Conservation (phyloP, 2,329 filamentous ascomycete species). For the Zasmidium angulare region DNA sequence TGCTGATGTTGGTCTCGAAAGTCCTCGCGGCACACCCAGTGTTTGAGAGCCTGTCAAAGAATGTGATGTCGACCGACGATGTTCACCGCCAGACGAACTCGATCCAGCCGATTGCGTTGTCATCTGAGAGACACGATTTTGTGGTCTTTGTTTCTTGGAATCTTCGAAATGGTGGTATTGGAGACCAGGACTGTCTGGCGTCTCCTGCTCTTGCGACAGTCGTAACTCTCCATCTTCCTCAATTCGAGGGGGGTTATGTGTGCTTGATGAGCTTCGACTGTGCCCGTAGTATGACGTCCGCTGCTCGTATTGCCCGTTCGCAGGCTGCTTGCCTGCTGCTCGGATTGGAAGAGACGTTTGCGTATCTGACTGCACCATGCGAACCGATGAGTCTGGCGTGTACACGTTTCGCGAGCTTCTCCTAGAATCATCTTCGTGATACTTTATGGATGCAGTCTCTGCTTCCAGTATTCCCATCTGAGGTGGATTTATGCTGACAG, state of each 20-base stretch:
- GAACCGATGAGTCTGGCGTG: conserved; percentile 26
- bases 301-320: conserved; percentile 16
- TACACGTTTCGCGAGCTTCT: conserved; percentile 18
- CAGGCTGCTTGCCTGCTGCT: conserved; percentile 7
- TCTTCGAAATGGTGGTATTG: conserved; percentile 51
- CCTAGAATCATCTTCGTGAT: conserved; percentile 18
- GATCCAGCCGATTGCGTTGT: conserved; percentile 33
- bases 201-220: conserved; percentile 20
- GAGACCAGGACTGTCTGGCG: conserved; percentile 44
- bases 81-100: conserved; percentile 25
- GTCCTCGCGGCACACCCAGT: conserved; percentile 45
- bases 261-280: conserved; percentile 21
- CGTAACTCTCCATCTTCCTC: conserved; percentile 29
- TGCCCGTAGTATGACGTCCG: conserved; percentile 11
- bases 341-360: conserved; percentile 21
- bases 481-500: conserved; percentile 35
- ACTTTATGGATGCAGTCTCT: conserved; percentile 30
- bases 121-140: conserved; percentile 33
- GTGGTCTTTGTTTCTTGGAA: conserved; percentile 21
- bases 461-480: conserved; percentile 28
- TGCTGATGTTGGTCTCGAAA: conserved; percentile 65
- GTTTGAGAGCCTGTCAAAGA: conserved; percentile 23
- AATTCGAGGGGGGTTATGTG: conserved; percentile 20
- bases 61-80: conserved; percentile 20
- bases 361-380: conserved; percentile 13